Evolutionary conservation across 1,139 yeast genomes (phyloP).

Genomic region (Lodderomyces margitis): DNA sequence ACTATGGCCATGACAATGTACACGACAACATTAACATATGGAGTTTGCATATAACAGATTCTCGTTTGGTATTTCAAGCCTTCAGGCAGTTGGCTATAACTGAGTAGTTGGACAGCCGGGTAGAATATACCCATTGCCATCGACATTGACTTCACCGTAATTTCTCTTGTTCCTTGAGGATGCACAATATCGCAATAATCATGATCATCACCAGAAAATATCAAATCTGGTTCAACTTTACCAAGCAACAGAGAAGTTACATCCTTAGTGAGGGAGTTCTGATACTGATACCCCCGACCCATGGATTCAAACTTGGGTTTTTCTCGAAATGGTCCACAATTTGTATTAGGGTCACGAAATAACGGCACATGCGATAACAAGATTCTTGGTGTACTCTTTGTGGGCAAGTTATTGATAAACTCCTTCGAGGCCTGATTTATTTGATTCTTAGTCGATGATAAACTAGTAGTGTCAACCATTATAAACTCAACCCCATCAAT

Average conservation of each 20-base stretch:
- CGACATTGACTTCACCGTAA: slow-evolving; percentile 55
- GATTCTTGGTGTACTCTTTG: slow-evolving; percentile 30
- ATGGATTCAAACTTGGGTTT: slow-evolving; percentile 19
- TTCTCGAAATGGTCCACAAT: slow-evolving; percentile 51
- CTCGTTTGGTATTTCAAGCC: slow-evolving; percentile 34
- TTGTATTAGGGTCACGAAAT: slow-evolving; percentile 31
- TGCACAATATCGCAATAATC: slow-evolving; percentile 61
- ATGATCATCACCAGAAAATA: slow-evolving; percentile 95
- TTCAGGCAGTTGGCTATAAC: slow-evolving; percentile 24
- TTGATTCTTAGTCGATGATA: slow-evolving; percentile 30
- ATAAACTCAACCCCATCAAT: slow-evolving; percentile 46
- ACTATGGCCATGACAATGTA: slow-evolving; percentile 40
- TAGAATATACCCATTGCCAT: slow-evolving; percentile 59
- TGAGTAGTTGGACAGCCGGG: slow-evolving; percentile 54
- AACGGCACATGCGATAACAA: slow-evolving; percentile 52
- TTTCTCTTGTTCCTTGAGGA: slow-evolving; percentile 30
- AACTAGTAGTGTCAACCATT: slow-evolving; percentile 44
- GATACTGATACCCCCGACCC: slow-evolving; percentile 51
- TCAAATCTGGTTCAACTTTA: slow-evolving; percentile 58
- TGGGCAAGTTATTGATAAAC: slow-evolving; percentile 23
- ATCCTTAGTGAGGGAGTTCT: slow-evolving; percentile 51
- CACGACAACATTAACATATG: slow-evolving; percentile 41
- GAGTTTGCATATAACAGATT: slow-evolving; percentile 49
- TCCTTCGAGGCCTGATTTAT: slow-evolving; percentile 28
- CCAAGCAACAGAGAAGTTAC: slow-evolving; percentile 58